phyloP scores from a whole-genome alignment of 2,329 filamentous ascomycete species.

The Ophiocordyceps camponoti-leonardi region DNA sequence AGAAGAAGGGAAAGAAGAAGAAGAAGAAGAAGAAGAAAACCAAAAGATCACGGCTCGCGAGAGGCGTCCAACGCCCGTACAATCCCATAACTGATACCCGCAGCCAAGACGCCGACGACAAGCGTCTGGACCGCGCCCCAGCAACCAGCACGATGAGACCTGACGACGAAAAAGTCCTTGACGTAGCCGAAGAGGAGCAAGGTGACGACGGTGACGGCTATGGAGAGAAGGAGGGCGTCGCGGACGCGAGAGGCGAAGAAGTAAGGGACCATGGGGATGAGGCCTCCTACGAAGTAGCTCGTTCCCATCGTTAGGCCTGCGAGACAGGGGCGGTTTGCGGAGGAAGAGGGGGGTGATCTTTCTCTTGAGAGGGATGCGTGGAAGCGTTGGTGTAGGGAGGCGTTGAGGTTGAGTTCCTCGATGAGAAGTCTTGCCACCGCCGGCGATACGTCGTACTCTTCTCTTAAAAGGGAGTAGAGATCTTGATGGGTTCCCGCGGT shows the following conservation, averaged over 20 bases:
- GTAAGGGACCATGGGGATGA: slow-evolving; percentile 56
- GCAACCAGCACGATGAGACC: slow-evolving; percentile 32
- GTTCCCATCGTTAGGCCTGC: slow-evolving; percentile 49
- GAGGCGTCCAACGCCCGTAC: slow-evolving; percentile 34
- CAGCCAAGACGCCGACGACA: slow-evolving; percentile 45
- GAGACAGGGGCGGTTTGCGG: slow-evolving; percentile 26
- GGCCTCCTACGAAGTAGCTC: slow-evolving; percentile 53
- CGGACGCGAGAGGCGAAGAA: slow-evolving; percentile 33
- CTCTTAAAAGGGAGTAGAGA: slow-evolving; percentile 32
- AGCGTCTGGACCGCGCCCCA: slow-evolving; percentile 48
- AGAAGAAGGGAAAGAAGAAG: neutral
- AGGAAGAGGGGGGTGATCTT: no score
- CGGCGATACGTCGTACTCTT: slow-evolving; percentile 29
- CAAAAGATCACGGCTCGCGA: neutral
- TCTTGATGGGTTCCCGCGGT: slow-evolving; percentile 8
- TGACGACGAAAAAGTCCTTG: slow-evolving; percentile 38
- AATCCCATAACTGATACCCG: slow-evolving; percentile 46
- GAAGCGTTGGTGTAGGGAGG: slow-evolving; percentile 34
- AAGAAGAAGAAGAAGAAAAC: no score
- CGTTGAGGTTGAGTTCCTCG: slow-evolving; percentile 28
- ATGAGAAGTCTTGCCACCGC: slow-evolving; percentile 26
- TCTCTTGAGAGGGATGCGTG: no score
- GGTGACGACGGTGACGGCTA: slow-evolving; percentile 41
- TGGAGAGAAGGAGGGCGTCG: slow-evolving; percentile 38
- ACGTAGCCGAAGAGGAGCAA: slow-evolving; percentile 48